Evolutionary conservation across 2,329 filamentous ascomycete species (phyloP).

Genomic region (Diplodia seriata): DNA sequence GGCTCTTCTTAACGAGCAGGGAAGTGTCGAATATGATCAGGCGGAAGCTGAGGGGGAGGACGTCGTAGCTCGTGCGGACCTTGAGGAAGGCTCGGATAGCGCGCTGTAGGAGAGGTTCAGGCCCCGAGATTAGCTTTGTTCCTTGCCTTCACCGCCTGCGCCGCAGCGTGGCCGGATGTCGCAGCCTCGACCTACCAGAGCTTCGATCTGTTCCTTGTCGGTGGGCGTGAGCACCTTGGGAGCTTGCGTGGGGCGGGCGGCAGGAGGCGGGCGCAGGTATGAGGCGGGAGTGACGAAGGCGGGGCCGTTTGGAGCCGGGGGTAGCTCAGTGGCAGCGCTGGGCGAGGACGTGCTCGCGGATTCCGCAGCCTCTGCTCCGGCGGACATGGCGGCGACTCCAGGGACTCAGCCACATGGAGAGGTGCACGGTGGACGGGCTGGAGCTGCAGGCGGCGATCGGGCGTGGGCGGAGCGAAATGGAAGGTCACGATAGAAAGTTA

Average conservation of each 20-base stretch:
- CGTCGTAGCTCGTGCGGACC: slow-evolving; percentile 96
- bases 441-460: slow-evolving; percentile 12
- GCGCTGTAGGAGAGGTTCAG: slow-evolving; percentile 60
- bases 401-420: slow-evolving; percentile 47
- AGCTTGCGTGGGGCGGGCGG: slow-evolving; percentile 39
- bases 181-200: slow-evolving; percentile 66
- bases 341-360: slow-evolving; percentile 37
- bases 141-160: slow-evolving; percentile 22
- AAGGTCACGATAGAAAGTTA: slow-evolving; percentile 33
- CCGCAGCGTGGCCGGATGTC: slow-evolving; percentile 5
- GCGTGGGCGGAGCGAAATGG: slow-evolving; percentile 18
- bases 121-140: not conserved
- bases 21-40: slow-evolving; percentile 95
- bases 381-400: slow-evolving; percentile 46
- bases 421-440: slow-evolving; percentile 13
- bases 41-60: slow-evolving; percentile 92
- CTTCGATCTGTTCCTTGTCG: slow-evolving; percentile 79
- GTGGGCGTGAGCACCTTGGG: slow-evolving; percentile 61
- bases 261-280: slow-evolving; percentile 44
- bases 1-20: slow-evolving; percentile 93
- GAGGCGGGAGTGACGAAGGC: slow-evolving; percentile 49
- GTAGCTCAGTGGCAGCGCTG: slow-evolving; percentile 39
- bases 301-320: slow-evolving; percentile 36
- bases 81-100: slow-evolving; percentile 95
- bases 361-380: slow-evolving; percentile 46